Evolutionary conservation across 495 filamentous ascomycete genomes (phyloP).

Genomic region (Podospora didyma): DNA sequence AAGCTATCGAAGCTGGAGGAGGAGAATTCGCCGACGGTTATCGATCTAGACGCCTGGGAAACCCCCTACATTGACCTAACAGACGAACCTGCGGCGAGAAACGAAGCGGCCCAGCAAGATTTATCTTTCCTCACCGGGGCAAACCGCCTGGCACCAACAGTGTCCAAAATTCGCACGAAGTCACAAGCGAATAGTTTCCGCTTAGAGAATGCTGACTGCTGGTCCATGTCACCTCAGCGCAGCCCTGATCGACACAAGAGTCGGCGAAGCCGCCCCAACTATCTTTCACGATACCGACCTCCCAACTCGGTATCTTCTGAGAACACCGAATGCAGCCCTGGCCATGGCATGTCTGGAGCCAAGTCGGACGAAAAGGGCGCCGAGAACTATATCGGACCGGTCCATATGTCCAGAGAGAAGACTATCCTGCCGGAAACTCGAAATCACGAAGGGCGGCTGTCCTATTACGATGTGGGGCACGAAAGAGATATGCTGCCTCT

Average conservation of each 20-base stretch:
- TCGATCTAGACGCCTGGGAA: conserved; percentile 2
- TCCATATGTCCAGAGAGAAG: background rate
- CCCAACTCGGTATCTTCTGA: no score
- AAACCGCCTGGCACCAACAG: conserved; percentile 17
- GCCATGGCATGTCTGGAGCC: background rate
- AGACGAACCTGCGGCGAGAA: background rate
- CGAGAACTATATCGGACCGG: background rate
- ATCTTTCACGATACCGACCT: no score
- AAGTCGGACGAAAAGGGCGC: background rate
- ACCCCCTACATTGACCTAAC: background rate
- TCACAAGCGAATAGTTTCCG: no score
- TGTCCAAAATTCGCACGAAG: background rate
- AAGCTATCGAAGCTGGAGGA: conserved; percentile 6
- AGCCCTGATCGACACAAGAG: no score
- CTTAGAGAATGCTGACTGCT: no score
- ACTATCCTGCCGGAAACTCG: background rate
- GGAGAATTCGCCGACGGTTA: background rate
- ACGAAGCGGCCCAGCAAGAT: background rate
- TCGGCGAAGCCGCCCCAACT: no score
- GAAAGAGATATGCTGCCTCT: background rate
- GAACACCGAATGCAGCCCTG: no score
- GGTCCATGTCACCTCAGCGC: no score
- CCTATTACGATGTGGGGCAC: conserved; percentile 13
- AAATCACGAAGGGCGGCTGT: conserved; percentile 10
- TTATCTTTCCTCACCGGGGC: conserved; percentile 18